Base-by-base conservation (phyloP, 2,329 filamentous ascomycete species). In the Lecanicillium sp. region DNA sequence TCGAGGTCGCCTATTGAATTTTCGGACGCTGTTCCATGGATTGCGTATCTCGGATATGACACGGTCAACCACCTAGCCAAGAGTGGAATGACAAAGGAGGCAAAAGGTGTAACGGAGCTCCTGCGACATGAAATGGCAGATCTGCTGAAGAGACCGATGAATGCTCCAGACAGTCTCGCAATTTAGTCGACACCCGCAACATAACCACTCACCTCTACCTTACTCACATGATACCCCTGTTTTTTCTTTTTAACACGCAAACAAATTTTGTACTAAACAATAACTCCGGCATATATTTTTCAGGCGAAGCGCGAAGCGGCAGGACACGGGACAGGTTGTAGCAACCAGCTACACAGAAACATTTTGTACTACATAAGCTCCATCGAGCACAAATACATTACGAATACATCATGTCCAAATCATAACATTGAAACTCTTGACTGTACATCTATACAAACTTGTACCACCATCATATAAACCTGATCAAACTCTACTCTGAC, bases 61-160 rank as follows among this genome's bases (percentile, higher is more conserved):
- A 69, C 68, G 0, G 60, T 69, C 37, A 63, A 62, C 33, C 58
- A 67, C 37, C 51, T 73, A n/a, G 56, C 58, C 11, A 55, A 60
- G 20, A 52, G 56, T 2, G 67, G 68, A 9, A 52, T 59, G 45
- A 53, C 52, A 6, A 53, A 58, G 4, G 61, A 70, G 45, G 69
- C 69, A 0, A 55, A 64, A 29, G 49, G 53, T 9, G 51, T 72
- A 2, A 55, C 62, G 4, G 50, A 58, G 25, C 41, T 67, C 4
- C 41, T 68, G n/a, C 53, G 58, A 14, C 47, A 52, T 9, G 63
- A 62, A 34, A 48, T 64, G n/a, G 43, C 59, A 3, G 45, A 48
- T 9, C 44, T 58, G 3, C 57, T 59, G 27, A 45, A 16, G 45
- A 11, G 38, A 47, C 28, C 49, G 48, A n/a, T n/a, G n/a, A n/a